Base-by-base conservation (phyloP, 2,329 filamentous ascomycete species). In the Berkeleyomyces rouxiae region DNA sequence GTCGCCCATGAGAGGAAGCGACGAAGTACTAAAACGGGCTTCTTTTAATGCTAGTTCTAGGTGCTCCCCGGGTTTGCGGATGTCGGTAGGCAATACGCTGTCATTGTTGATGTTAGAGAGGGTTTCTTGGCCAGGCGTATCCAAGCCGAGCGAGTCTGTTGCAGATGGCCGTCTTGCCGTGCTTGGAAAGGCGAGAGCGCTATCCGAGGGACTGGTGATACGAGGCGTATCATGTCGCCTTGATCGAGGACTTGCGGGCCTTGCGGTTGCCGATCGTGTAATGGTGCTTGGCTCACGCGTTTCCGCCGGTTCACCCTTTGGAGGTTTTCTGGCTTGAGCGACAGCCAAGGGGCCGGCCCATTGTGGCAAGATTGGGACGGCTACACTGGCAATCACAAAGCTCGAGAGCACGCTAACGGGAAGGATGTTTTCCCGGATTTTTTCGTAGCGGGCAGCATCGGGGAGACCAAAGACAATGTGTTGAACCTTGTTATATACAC, bases 401-500 rank as follows among this genome's bases (percentile, higher is more conserved):
- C 88, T 91, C 44, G 87, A 86, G 42, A 93, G 80, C 1, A 93
- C 85, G 5, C 87, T 88, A 62, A 92, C 87, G 6, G 88, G 88
- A 46, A 92, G 73, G 4, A 87, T 79, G 71, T 93, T 93, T 73
- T 92, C 88, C 70, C 84, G 86, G 71, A 93, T 90, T 74, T 85
- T 86, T 68, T 90, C 86, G 67, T 83, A 79, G 64, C 84, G 80
- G 65, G 79, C 78, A 36, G 81, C 79, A 69, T 92, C 88, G 42
- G 84, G 79, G 33, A 87, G 78, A 23, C 88, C 88, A 72, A 93
- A 93, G 36, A 93, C 88, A 68, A 93, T 89, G 72, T 89, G 84
- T 73, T 93, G 88, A 46, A 93, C 87, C 73, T 89, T 90, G 74
- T 93, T 93, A 76, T 91, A 92, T 68, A 93, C 84, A 69, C 89